Conservation (phyloP, 208 protist species). For the Trypanosoma cruzi region DNA sequence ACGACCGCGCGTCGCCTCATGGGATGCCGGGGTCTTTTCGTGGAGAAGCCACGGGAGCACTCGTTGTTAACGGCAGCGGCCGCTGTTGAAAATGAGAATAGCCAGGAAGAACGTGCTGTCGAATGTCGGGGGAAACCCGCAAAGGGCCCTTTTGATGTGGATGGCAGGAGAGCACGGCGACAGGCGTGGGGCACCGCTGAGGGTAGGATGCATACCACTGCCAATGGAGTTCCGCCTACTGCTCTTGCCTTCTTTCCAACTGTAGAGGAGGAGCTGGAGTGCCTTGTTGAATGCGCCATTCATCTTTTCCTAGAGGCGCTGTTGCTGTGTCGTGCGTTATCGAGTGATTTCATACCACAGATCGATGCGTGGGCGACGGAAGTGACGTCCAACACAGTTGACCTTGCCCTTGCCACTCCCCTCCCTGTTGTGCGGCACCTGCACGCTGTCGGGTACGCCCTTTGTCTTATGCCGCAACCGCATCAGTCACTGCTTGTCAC, state of each 20-base stretch:
- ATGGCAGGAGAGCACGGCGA: too few relatives aligned
- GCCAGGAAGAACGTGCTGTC: neutral
- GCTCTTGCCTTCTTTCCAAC: slow-evolving; percentile 3
- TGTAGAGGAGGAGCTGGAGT: slow-evolving; percentile 30
- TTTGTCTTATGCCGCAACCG: slow-evolving; percentile 36
- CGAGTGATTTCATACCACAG: slow-evolving; percentile 37
- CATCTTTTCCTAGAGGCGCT: slow-evolving; percentile 45
- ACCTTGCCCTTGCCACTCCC: slow-evolving; percentile 41
- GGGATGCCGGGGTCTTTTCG: slow-evolving; percentile 25
- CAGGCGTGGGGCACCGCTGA: too few relatives aligned
- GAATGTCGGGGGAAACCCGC: neutral
- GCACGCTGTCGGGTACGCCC: slow-evolving; percentile 34
- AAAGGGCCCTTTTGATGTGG: neutral
- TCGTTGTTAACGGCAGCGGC: neutral
- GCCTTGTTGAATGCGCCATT: slow-evolving; percentile 36
- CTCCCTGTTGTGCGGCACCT: slow-evolving; percentile 43
- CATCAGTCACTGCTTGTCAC: slow-evolving; percentile 53
- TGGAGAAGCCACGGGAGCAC: neutral
- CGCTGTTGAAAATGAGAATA: neutral
- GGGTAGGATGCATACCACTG: neutral
- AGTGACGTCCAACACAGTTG: slow-evolving; percentile 43
- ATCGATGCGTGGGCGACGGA: slow-evolving; percentile 48
- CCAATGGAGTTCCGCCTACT: neutral
- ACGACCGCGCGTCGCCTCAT: slow-evolving; percentile 52
- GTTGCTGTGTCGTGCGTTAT: slow-evolving; percentile 33